These are phyloP conservation scores for Verticillium klebahnii DNA, from an alignment of 2,329 filamentous ascomycete species.

Conservation along the genomic window DNA sequence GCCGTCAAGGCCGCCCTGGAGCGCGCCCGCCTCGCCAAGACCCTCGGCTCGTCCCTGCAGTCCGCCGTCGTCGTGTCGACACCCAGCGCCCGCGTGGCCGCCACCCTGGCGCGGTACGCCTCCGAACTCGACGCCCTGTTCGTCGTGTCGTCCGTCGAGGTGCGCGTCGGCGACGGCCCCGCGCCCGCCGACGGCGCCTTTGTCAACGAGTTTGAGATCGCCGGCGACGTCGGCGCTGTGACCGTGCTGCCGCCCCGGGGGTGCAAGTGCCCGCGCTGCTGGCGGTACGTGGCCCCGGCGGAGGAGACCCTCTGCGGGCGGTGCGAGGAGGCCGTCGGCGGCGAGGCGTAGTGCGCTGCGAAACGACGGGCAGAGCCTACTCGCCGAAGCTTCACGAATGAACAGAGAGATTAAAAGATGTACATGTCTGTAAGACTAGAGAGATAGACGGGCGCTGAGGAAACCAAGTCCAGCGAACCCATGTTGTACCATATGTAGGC, in stretches of 20 bases:
- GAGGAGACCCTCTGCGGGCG: slow-evolving; percentile 65
- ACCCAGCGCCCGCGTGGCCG: slow-evolving; percentile 27
- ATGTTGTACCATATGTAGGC: too few species aligned
- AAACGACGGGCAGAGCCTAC: too few species aligned
- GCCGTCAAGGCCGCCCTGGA: slow-evolving; percentile 76
- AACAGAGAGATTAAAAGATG: not conserved
- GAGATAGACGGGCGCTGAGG: not conserved
- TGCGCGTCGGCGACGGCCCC: slow-evolving; percentile 29
- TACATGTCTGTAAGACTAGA: not conserved
- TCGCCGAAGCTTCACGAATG: not conserved
- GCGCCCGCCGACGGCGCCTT: slow-evolving; percentile 34
- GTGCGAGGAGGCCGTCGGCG: slow-evolving; percentile 52
- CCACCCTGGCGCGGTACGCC: slow-evolving; percentile 32
- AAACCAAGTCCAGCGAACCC: too few species aligned
- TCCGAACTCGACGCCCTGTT: slow-evolving; percentile 60
- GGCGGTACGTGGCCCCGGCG: slow-evolving; percentile 72
- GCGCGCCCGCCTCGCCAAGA: slow-evolving; percentile 63
- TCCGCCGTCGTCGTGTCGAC: slow-evolving; percentile 60
- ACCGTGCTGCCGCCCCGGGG: slow-evolving; percentile 44
- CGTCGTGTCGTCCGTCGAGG: slow-evolving; percentile 61
- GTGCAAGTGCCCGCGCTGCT: slow-evolving; percentile 82
- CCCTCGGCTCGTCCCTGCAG: slow-evolving; percentile 76
- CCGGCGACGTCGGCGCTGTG: slow-evolving; percentile 27
- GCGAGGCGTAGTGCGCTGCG: not conserved
- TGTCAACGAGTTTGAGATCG: slow-evolving; percentile 35